These are phyloP conservation scores for Chlorella sp. DNA, from an alignment of 139 green algal species.

Conservation along the genomic window DNA sequence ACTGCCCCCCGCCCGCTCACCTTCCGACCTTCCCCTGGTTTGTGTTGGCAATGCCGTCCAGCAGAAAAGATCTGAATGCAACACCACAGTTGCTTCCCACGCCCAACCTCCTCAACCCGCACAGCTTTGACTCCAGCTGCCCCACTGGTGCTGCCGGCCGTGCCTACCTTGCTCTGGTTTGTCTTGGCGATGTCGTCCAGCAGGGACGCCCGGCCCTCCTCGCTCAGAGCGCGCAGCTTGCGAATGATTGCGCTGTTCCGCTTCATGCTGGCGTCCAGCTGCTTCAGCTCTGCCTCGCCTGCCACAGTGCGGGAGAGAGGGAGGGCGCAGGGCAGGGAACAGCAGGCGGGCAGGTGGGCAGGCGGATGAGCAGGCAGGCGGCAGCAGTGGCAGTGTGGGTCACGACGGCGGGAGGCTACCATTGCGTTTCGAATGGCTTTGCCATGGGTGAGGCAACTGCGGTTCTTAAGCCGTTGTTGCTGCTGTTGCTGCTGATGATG, in stretches of 20 bases:
- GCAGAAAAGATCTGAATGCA: no score
- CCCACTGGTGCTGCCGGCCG: no score
- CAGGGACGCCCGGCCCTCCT: constrained; percentile 69
- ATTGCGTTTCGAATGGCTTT: no score
- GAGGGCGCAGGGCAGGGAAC: not conserved
- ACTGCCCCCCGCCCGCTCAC: no score
- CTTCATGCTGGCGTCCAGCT: constrained; percentile 93
- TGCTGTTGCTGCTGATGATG: not conserved
- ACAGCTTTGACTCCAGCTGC: no score
- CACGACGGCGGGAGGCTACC: no score
- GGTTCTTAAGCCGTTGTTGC: not conserved
- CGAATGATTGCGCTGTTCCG: constrained; percentile 90
- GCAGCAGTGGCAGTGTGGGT: no score
- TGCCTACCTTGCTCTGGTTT: constrained; percentile 86
- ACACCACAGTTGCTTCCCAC: no score
- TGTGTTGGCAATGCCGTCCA: no score
- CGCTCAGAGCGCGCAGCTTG: constrained; percentile 79
- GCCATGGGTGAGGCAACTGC: not conserved
- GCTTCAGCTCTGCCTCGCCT: constrained; percentile 37
- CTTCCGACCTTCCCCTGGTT: no score
- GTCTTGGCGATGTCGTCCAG: constrained; percentile 79
- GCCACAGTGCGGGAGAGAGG: not conserved
- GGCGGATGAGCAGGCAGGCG: not conserved
- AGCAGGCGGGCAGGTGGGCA: not conserved
- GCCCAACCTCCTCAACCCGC: constrained; percentile 8